These are phyloP conservation scores for Fusarium sp. DNA, from an alignment of 2,329 filamentous ascomycete species.

Conservation along the genomic window DNA sequence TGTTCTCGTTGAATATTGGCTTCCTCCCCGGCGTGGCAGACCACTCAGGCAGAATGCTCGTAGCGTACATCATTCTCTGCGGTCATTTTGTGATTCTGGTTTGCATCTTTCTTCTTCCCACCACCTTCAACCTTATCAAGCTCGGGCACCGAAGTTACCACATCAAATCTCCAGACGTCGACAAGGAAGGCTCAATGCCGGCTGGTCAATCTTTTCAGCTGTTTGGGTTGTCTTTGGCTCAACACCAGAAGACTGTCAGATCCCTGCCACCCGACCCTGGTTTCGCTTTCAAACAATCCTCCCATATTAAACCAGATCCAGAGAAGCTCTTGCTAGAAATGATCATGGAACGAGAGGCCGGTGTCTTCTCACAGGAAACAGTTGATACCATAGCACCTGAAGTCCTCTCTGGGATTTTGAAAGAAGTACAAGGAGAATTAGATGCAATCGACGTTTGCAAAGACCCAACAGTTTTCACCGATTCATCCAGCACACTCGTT, in stretches of 20 bases:
- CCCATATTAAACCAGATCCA: fast-evolving
- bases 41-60: conserved; percentile 16
- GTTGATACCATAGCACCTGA: fast-evolving
- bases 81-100: conserved; percentile 4
- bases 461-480: fast-evolving
- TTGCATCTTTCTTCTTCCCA: conserved; percentile 11
- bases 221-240: neutral
- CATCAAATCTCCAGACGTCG: fast-evolving
- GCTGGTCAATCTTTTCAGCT: neutral
- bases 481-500: neutral
- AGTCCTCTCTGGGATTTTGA: neutral
- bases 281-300: fast-evolving
- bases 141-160: neutral
- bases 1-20: conserved; percentile 13
- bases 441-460: fast-evolving
- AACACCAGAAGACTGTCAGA: neutral
- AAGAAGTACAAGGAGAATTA: neutral
- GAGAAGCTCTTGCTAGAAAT: neutral
- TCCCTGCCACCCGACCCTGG: fast-evolving
- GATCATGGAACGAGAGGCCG: neutral
- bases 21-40: conserved; percentile 12
- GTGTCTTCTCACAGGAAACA: fast-evolving
- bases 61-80: conserved; percentile 17
- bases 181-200: neutral
- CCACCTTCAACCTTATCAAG: neutral